Percentiles rank a stretch among this genome's conserved stretches.
Conservation (phyloP, 2,329 filamentous ascomycete genomes). For the Elsinoe perseae region DNA sequence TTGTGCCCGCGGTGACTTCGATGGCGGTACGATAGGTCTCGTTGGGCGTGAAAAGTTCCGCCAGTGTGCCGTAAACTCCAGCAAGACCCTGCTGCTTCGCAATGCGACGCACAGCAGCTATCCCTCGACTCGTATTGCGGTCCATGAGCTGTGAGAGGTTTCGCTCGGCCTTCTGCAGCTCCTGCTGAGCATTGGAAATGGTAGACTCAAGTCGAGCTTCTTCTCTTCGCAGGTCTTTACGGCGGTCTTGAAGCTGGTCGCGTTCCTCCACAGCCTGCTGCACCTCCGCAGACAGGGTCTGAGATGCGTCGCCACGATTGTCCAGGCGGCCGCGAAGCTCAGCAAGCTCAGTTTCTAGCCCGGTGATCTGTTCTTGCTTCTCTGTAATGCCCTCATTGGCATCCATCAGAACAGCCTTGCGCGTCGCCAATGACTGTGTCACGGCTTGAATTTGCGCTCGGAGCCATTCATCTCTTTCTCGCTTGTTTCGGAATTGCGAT, state of each 20-base stretch:
- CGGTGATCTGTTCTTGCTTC: constrained; percentile 62
- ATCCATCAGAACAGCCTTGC: constrained; percentile 78
- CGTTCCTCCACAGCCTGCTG: constrained; percentile 69
- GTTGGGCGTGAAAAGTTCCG: constrained; percentile 81
- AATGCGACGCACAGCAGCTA: constrained; percentile 77
- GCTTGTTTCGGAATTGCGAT: constrained; percentile 78
- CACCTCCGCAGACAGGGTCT: constrained; percentile 64
- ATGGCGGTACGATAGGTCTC: constrained; percentile 82
- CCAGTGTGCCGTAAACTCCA: constrained; percentile 85
- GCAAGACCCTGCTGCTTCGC: constrained; percentile 71
- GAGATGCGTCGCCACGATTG: constrained; percentile 67
- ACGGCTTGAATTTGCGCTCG: constrained; percentile 73
- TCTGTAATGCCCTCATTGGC: constrained; percentile 72
- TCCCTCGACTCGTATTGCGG: constrained; percentile 72
- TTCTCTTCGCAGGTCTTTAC: constrained; percentile 80
- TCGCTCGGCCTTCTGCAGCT: constrained; percentile 69
- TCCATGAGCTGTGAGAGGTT: constrained; percentile 82
- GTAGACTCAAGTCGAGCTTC: constrained; percentile 79
- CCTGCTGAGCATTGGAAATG: constrained; percentile 64
- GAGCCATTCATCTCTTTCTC: constrained; percentile 78
- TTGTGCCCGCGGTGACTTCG: constrained; percentile 86
- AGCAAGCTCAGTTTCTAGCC: constrained; percentile 65
- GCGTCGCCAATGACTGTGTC: constrained; percentile 64
- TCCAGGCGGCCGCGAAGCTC: constrained; percentile 65
- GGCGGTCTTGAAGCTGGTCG: constrained; percentile 74